Evolutionary conservation across 164 flowering plant genomes (phyloP), one percentile per base, ranked within the genome.

Genomic region (Vitis riparia): DNA sequence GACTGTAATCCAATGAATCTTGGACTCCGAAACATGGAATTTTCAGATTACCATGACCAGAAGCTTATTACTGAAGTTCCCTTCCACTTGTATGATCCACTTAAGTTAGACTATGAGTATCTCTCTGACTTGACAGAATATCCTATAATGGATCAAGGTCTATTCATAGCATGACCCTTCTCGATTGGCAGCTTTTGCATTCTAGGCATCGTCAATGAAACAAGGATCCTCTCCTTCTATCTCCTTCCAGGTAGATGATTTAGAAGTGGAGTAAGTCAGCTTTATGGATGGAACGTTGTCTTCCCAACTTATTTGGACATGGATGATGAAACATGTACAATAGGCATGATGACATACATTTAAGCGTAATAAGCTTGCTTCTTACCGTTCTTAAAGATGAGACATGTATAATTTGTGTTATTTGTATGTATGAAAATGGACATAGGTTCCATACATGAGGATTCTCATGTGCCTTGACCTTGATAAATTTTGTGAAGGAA

Each of bases 71-170:
- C 78, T 59, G 88, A 78, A 48, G 71, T 76, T 68, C 86, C 86
- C 55, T 23, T 67, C 37, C 77, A 80, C 68, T 49, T 83, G 37
- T 76, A 75, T 61, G 91, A 86, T 72, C 76, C 78, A 13, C 37
- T 75, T 67, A 81, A 78, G 77, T 69, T 77, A 56, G 86, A 80
- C 74, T 75, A 62, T 49, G 89, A 83, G 66, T 75, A 73, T 74
- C 75, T 74, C 3, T 63, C 14, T 55, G 94, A 90, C 55, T 62
- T 80, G 9, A 56, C 80, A 65, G 91, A 88, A 23, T 86, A 73
- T 71, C 75, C 90, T 51, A 55, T 77, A 11, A 65, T 82, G 51
- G 92, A 85, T 73, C 86, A 89, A 79, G 82, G 92, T 73, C 73
- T 90, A 55, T 88, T 84, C 70, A 80, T 90, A 60, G 80, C 72